Base-by-base conservation (phyloP, 352 stramenopile species). In the Pythium biforme region DNA sequence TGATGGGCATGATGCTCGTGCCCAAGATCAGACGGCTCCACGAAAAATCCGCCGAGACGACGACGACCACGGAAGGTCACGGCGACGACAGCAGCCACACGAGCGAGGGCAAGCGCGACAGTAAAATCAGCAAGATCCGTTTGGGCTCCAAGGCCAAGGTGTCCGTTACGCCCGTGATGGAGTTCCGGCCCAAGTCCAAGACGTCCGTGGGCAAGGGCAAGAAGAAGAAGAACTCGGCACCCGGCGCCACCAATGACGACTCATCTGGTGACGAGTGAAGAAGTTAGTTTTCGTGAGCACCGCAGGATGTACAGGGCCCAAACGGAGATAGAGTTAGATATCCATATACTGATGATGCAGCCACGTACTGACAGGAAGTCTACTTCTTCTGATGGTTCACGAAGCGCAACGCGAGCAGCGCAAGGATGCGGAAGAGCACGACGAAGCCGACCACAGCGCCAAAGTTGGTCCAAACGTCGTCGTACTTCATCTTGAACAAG, bases 401-500 rank as follows among this genome's bases (percentile, higher is more conserved):
- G 43, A 56, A 77, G 17, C 71, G 71, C 26, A 77, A 41, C 5
- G 71, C 48, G 6, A 75, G 63, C 34, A 75, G 34, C 8, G 47
- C 64, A 3, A 77, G 47, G 0, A 77, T 12, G 12, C 70, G 70
- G 53, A 75, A 70, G 41, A 73, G 14, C 12, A 65, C 25, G 3
- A 75, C 63, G 56, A 63, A 68, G 49, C 55, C 55, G 7, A 75
- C 2, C 3, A 64, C 46, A 2, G 70, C 53, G 15, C 20, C 45
- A 56, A 74, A 73, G 56, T 75, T 58, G 17, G 29, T 22, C 31
- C 48, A 53, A 9, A 72, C 64, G 52, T 75, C 50, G 33, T 75
- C 67, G 64, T 77, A 65, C 22, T 70, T 68, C 55, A 79, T 72
- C 29, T 76, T 55, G 55, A 68, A 79, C 29, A 66, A 31, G 56